phyloP scores from a whole-genome alignment of 805 yeast genomes.

The Pichia nakasei region DNA sequence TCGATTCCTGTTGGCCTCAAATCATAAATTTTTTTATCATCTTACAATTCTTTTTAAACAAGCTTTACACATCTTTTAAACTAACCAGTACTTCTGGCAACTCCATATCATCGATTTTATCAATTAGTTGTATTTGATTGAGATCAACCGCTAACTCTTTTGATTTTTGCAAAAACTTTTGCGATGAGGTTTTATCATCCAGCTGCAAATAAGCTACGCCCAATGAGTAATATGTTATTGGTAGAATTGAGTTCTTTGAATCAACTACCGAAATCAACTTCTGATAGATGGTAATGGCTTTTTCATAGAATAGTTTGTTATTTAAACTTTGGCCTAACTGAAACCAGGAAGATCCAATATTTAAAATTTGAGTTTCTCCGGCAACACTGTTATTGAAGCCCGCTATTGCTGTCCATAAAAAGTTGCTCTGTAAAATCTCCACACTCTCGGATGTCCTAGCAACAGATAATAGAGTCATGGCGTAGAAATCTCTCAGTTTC shows the following conservation, averaged over 20 bases:
- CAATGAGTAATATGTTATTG: slow-evolving; percentile 74
- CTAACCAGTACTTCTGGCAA: too few species aligned
- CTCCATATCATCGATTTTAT: slow-evolving; percentile 44
- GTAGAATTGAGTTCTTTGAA: slow-evolving; percentile 29
- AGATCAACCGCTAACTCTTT: slow-evolving; percentile 60
- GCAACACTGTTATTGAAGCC: slow-evolving; percentile 11
- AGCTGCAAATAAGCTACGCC: slow-evolving; percentile 70
- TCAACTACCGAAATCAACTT: slow-evolving; percentile 10
- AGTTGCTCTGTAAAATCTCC: slow-evolving; percentile 21
- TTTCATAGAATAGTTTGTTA: slow-evolving; percentile 9
- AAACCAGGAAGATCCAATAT: slow-evolving; percentile 23
- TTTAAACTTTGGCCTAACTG: slow-evolving; percentile 10
- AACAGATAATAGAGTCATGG: slow-evolving; percentile 58
- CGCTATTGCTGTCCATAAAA: slow-evolving; percentile 20
- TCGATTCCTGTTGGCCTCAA: slow-evolving; percentile 20
- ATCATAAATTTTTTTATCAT: not conserved
- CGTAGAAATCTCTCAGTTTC: slow-evolving; percentile 65
- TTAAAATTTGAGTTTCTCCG: slow-evolving; percentile 18
- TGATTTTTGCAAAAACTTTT: slow-evolving; percentile 56
- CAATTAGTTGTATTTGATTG: slow-evolving; percentile 53
- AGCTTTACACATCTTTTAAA: too few species aligned
- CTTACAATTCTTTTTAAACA: too few species aligned
- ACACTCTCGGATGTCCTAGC: slow-evolving; percentile 15
- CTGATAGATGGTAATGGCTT: slow-evolving; percentile 17
- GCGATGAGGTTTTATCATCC: slow-evolving; percentile 49